Evolutionary conservation across 257 asterid genomes (phyloP), one percentile per base, ranked within the genome.

Genomic region (Verbascum thapsus): DNA sequence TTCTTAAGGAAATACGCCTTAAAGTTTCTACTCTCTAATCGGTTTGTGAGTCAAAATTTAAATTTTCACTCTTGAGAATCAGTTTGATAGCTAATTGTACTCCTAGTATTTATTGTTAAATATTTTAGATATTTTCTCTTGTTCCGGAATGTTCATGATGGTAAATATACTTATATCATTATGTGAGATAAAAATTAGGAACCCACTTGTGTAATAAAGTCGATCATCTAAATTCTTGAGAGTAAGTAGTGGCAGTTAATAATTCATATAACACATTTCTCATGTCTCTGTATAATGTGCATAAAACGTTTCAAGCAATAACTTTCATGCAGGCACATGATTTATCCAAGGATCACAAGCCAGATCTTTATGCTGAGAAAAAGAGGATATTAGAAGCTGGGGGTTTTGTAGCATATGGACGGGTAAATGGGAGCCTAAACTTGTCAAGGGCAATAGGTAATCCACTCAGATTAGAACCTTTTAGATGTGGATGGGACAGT

Each of bases 361-460:
- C 99, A 48, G 88, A 94, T 66, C 85, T 80, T 72, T 76, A 62
- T 66, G 64, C 55, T 37, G 99, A 94, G 78, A 90, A 75, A 52
- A 86, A 84, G 56, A 83, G 99, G 88, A 94, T 94, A 66, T 39
- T 77, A 18, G 87, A 81, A 48, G 99, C 99, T 67, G 97, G 99
- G 64, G 99, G 99, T 64, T 94, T 72, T 68, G 84, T 94, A 63
- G 95, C 86, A 51, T 74, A 72, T 79, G 99, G 99, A 67, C 87
- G 97, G 72, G 96, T 94, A 67, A 94, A 94, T 68, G 99, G 97
- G 69, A 85, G 90, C 78, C 83, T 94, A 68, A 94, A 94, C 77
- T 64, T 94, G 80, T 38, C 97, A 60, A 94, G 99, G 77, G 99
- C 99, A 32, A 94, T 94, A 51, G 97, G 99, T 94, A 74, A 34